A percentile compares a stretch with the other conserved stretches of the same genome.
These are phyloP conservation scores for Purshia tridentata DNA, from an alignment of 306 rosid species.

Conservation along the genomic window DNA sequence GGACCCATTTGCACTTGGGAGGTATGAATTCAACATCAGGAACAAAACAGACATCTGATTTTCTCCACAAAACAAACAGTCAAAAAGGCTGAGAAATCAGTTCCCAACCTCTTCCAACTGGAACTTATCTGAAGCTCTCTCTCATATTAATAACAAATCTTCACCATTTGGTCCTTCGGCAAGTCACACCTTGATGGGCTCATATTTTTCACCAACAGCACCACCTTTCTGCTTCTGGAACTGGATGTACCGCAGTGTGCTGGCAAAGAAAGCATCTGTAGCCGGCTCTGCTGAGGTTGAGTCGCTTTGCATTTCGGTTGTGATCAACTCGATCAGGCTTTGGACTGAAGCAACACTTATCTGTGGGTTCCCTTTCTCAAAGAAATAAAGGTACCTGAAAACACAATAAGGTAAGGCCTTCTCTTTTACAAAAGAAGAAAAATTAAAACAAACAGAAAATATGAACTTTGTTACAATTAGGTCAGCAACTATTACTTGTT, in stretches of 20 bases:
- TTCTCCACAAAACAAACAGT: constrained; percentile 10
- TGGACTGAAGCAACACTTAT: constrained; percentile 73
- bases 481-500: constrained; percentile 65
- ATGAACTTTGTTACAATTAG: background rate
- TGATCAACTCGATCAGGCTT: constrained; percentile 77
- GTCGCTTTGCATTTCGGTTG: constrained; percentile 86
- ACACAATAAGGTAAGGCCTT: background rate
- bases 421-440: constrained; percentile 2
- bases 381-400: constrained; percentile 88
- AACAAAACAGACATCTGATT: background rate
- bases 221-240: constrained; percentile 96
- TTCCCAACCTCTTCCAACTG: background rate
- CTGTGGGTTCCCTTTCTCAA: constrained; percentile 90
- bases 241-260: constrained; percentile 78
- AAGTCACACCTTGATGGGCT: constrained; percentile 62
- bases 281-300: constrained; percentile 58
- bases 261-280: constrained; percentile 82
- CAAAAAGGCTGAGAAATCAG: background rate
- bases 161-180: background rate
- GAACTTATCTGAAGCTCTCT: constrained; percentile 16
- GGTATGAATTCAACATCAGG: constrained; percentile 1
- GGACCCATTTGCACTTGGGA: background rate
- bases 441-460: background rate
- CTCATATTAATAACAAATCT: background rate
- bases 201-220: constrained; percentile 79